Percentiles rank a stretch among this genome's conserved stretches.
phyloP scores from a whole-genome alignment of 768 basidiomycete species.

The Mycena galericulata region DNA sequence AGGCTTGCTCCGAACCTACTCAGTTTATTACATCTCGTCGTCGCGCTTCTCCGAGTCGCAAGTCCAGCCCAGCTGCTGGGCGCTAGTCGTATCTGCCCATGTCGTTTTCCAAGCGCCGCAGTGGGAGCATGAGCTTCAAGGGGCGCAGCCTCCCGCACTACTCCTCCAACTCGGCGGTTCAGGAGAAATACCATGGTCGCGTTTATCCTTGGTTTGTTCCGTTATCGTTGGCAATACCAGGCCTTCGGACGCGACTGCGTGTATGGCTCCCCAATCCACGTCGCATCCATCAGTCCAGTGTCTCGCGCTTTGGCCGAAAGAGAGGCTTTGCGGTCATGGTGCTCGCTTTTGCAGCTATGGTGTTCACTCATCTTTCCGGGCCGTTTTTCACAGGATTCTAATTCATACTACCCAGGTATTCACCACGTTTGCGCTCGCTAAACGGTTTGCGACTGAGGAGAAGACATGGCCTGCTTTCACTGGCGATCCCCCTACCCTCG shows the following conservation, averaged over 20 bases:
- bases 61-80: slow-evolving; percentile 6
- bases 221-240: slow-evolving; percentile 71
- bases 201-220: slow-evolving; percentile 69
- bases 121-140: slow-evolving; percentile 28
- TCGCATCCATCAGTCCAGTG: slow-evolving; percentile 67
- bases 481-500: slow-evolving; percentile 40
- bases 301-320: slow-evolving; percentile 68
- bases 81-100: too few species aligned
- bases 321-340: slow-evolving; percentile 43
- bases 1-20: too few species aligned
- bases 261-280: slow-evolving; percentile 71
- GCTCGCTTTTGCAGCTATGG: slow-evolving; percentile 18
- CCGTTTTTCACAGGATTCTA: neutral
- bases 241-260: slow-evolving; percentile 65
- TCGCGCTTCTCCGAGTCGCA: neutral
- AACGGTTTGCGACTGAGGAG: slow-evolving; percentile 30
- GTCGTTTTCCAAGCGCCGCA: slow-evolving; percentile 37
- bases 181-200: slow-evolving; percentile 73
- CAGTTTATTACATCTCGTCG: neutral
- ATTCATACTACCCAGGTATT: slow-evolving; percentile 16
- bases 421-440: slow-evolving; percentile 25
- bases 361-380: slow-evolving; percentile 51
- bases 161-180: slow-evolving; percentile 70
- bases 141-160: slow-evolving; percentile 41
- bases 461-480: slow-evolving; percentile 33